Conservation (phyloP, 257 asterid species). For the Solanum sitiens region DNA sequence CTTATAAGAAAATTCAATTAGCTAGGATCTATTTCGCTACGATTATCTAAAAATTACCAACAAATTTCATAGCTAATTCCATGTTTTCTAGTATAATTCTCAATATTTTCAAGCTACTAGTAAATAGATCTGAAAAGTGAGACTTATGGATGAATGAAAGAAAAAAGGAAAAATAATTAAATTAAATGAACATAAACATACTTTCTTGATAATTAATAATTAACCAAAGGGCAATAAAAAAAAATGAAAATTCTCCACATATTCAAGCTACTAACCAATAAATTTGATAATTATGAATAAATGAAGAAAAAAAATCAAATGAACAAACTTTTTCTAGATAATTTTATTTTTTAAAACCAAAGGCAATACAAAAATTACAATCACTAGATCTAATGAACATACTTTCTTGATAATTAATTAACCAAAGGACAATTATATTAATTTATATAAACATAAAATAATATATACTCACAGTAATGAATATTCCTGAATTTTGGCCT, state of each 20-base stretch:
- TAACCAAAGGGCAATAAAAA: neutral
- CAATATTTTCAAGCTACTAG: neutral
- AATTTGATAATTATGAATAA: neutral
- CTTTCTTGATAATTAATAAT: neutral
- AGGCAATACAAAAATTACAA: too few relatives aligned
- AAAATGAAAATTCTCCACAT: neutral
- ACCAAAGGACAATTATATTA: neutral
- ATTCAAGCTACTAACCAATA: neutral
- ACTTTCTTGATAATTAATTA: neutral
- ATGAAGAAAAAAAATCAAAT: neutral
- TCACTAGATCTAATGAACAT: neutral
- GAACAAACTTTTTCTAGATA: neutral
- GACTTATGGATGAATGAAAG: neutral
- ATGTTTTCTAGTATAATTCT: too few relatives aligned
- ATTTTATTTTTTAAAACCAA: neutral
- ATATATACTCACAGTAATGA: conserved; percentile 27
- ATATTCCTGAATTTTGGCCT: conserved; percentile 33
- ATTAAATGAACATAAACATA: too few relatives aligned
- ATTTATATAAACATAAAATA: neutral
- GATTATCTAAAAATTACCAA: neutral
- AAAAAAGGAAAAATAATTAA: neutral
- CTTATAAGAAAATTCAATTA: too few relatives aligned
- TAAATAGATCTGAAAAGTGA: neutral
- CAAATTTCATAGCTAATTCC: neutral
- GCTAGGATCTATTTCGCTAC: neutral